phyloP scores from a whole-genome alignment of 148 eudicot species.

The Amaranthus palmeri region DNA sequence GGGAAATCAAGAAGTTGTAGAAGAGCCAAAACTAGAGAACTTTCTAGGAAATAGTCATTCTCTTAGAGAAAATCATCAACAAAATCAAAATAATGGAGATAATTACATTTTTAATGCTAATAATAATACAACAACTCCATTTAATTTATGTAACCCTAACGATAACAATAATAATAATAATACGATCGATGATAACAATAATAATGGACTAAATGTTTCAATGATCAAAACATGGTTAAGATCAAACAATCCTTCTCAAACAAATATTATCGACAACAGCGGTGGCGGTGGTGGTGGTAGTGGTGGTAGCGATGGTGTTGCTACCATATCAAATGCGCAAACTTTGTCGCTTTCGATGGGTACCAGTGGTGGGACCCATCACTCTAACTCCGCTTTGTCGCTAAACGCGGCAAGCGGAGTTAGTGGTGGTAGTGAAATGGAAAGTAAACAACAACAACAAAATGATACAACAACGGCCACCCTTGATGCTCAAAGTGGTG shows the following conservation, averaged over 20 bases:
- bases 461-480: conserved; percentile 18
- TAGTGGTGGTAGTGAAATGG: conserved; percentile 32
- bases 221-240: conserved; percentile 91
- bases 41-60: conserved; percentile 54
- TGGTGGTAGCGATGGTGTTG: conserved; percentile 16
- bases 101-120: conserved; percentile 30
- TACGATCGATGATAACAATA: conserved; percentile 19
- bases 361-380: conserved; percentile 25
- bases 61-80: conserved; percentile 26
- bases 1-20: conserved; percentile 39
- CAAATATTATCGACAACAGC: conserved; percentile 7
- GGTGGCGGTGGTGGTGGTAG: neutral
- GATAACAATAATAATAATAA: conserved; percentile 6
- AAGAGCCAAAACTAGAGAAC: conserved; percentile 80
- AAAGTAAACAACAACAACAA: conserved; percentile 35
- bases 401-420: conserved; percentile 25
- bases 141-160: conserved; percentile 4
- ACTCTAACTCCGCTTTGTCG: conserved; percentile 41
- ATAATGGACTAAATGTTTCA: conserved; percentile 53
- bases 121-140: neutral
- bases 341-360: conserved; percentile 72
- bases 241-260: conserved; percentile 41
- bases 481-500: conserved; percentile 38
- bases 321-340: conserved; percentile 24
- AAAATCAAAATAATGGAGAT: conserved; percentile 24